Evolutionary conservation across 164 flowering plant genomes (phyloP).

Genomic region (Liquidambar formosana): DNA sequence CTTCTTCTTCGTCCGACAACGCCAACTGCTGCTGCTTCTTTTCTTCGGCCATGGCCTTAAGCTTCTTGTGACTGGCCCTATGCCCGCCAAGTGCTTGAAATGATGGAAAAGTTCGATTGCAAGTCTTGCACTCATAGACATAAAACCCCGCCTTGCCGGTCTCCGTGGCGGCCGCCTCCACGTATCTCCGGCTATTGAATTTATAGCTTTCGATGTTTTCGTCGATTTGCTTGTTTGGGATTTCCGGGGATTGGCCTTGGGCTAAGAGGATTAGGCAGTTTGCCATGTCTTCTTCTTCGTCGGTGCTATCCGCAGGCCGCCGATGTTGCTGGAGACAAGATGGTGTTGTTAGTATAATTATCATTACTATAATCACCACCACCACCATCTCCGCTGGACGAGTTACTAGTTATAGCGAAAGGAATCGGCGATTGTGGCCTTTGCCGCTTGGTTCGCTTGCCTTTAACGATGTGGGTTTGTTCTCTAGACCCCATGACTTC

Average conservation of each 20-base stretch:
- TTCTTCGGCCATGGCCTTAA: conserved; percentile 24
- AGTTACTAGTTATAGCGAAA: conserved; percentile 13
- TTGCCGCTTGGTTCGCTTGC: conserved; percentile 46
- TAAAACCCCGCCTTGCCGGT: conserved; percentile 35
- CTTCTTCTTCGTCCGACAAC: conserved; percentile 35
- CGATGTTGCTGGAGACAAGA: conserved; percentile 14
- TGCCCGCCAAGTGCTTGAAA: conserved; percentile 87
- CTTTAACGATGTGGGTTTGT: conserved; percentile 29
- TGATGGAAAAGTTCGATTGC: conserved; percentile 61
- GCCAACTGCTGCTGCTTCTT: conserved; percentile 11
- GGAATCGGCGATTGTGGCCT: conserved; percentile 43
- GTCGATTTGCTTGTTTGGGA: neutral
- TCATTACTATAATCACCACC: neutral
- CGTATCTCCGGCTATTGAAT: conserved; percentile 29
- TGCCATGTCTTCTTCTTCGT: conserved; percentile 79
- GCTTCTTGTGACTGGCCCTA: conserved; percentile 81
- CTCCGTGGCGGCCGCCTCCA: conserved; percentile 24
- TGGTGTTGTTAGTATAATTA: conserved; percentile 13
- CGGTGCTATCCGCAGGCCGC: conserved; percentile 5
- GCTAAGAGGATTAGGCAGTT: conserved; percentile 70
- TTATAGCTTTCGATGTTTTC: conserved; percentile 2
- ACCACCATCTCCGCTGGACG: conserved; percentile 7
- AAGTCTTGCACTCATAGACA: conserved; percentile 74
- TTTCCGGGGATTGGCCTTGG: conserved; percentile 37
- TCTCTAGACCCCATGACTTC: conserved; percentile 28